Conservation (phyloP, 345 rosid genomes). For the Nasturtium officinale region DNA sequence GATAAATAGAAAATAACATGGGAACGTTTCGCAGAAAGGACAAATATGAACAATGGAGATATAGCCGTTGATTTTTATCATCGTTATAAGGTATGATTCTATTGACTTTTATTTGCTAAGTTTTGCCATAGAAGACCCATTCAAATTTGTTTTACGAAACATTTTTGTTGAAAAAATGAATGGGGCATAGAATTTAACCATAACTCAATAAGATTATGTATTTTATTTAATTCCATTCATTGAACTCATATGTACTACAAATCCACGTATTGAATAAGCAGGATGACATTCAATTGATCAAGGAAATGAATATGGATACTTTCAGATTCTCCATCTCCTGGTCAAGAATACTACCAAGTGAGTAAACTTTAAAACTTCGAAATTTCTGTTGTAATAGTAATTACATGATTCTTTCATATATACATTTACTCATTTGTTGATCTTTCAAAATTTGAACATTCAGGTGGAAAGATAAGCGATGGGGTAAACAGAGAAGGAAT, state of each 20-base stretch:
- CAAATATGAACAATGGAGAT: background rate
- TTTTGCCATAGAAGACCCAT: background rate
- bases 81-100: background rate
- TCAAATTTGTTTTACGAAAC: background rate
- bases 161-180: background rate
- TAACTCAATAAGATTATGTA: too few species aligned
- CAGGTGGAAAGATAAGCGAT: constrained; percentile 48
- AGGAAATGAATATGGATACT: constrained; percentile 43
- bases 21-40: background rate
- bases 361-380: background rate
- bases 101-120: background rate
- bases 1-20: background rate
- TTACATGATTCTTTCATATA: background rate
- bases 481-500: constrained; percentile 49
- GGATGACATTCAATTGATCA: constrained; percentile 49
- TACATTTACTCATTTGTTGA: background rate
- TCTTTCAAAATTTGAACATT: background rate
- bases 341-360: constrained; percentile 51
- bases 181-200: too few species aligned
- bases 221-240: background rate
- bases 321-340: constrained; percentile 54
- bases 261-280: background rate
- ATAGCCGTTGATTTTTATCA: background rate
- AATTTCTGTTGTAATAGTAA: background rate
- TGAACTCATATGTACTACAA: background rate